Evolutionary conservation across 202 grass and related monocot species (phyloP).

Genomic region (Hordeum pubiflorum): DNA sequence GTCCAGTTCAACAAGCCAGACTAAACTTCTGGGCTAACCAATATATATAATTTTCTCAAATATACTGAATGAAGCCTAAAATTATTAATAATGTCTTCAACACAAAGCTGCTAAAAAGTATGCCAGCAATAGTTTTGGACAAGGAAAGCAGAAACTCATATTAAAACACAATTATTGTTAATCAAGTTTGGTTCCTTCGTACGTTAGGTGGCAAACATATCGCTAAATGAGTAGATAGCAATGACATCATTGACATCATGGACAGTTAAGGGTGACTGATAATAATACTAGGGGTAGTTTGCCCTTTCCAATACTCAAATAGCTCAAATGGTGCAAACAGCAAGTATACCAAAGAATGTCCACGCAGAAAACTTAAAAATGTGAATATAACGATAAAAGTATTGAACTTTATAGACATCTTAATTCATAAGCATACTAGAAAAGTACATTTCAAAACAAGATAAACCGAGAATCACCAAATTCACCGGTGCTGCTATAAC

Average conservation of each 20-base stretch:
- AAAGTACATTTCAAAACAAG: background rate
- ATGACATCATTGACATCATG: background rate
- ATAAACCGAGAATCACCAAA: background rate
- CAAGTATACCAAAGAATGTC: background rate
- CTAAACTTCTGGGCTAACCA: background rate
- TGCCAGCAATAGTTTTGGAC: background rate
- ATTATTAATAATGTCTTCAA: background rate
- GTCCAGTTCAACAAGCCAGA: background rate
- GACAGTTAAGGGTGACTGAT: constrained; percentile 1
- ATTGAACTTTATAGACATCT: constrained; percentile 1
- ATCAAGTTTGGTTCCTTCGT: background rate
- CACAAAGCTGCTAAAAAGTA: background rate
- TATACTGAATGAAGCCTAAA: background rate
- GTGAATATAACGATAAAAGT: background rate
- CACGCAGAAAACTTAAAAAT: background rate
- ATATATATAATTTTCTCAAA: background rate
- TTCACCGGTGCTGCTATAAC: background rate
- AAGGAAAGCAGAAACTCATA: background rate
- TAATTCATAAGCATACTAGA: background rate
- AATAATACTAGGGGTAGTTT: background rate
- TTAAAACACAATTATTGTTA: background rate
- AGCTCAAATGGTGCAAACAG: background rate
- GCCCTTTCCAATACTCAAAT: background rate
- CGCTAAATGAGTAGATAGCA: background rate
- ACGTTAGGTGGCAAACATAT: background rate